Evolutionary conservation across 768 basidiomycete species (phyloP).

Genomic region (Cyclocybe aegerita): DNA sequence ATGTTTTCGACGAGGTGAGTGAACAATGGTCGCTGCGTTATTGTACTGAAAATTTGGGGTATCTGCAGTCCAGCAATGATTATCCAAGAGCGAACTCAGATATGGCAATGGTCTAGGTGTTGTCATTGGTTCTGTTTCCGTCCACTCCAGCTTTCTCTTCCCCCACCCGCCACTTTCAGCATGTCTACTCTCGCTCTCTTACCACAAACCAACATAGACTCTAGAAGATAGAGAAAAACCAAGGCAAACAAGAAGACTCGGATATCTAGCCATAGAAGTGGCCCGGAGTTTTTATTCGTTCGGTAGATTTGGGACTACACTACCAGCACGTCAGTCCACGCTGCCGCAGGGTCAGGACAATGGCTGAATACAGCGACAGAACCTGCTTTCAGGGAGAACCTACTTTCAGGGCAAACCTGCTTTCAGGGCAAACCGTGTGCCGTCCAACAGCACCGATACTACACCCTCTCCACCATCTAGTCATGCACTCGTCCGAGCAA

Average conservation of each 20-base stretch:
- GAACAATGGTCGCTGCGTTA: no score
- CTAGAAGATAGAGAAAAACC: slow-evolving; percentile 19
- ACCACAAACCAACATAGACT: slow-evolving; percentile 24
- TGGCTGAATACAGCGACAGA: neutral
- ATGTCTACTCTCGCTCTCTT: slow-evolving; percentile 56
- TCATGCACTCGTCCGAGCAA: slow-evolving; percentile 28
- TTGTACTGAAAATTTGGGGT: no score
- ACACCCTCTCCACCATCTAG: slow-evolving; percentile 53
- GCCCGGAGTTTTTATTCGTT: neutral
- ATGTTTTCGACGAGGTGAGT: neutral
- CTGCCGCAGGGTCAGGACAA: neutral
- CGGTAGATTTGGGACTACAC: neutral
- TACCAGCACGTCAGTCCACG: neutral
- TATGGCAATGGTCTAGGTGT: no score
- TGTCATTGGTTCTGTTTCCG: neutral
- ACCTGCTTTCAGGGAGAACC: neutral
- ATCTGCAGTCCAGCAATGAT: no score
- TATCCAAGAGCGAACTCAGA: no score
- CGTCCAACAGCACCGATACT: slow-evolving; percentile 47
- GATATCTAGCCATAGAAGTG: slow-evolving; percentile 10
- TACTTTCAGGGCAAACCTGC: neutral
- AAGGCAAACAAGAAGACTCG: slow-evolving; percentile 2
- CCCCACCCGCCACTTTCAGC: slow-evolving; percentile 16
- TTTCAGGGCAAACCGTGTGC: slow-evolving; percentile 2
- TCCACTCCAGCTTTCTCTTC: slow-evolving; percentile 6